phyloP scores from a whole-genome alignment of 495 filamentous ascomycete genomes.

The Poronia punctata region DNA sequence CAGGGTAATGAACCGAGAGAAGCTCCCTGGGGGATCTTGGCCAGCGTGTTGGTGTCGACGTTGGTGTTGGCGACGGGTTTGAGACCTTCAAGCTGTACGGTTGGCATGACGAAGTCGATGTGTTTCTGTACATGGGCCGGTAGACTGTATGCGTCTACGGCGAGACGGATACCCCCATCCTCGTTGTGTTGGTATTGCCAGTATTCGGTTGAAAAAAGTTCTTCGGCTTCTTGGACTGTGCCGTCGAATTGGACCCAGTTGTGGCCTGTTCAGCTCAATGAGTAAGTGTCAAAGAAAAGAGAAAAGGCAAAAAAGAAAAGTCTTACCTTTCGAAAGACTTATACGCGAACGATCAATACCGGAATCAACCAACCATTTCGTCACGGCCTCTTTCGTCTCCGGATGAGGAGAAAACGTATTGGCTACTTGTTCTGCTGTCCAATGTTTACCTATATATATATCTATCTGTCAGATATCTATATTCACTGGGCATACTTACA shows the following conservation, averaged over 20 bases:
- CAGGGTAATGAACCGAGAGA: slow-evolving; percentile 25
- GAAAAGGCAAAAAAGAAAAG: background rate
- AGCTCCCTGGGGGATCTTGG: background rate
- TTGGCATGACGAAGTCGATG: slow-evolving; percentile 26
- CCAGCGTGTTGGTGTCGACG: background rate
- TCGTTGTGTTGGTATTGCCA: slow-evolving; percentile 43
- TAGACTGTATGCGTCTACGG: slow-evolving; percentile 33
- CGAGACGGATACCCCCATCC: slow-evolving; percentile 39
- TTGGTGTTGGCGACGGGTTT: slow-evolving; percentile 8
- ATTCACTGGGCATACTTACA: background rate
- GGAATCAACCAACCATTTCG: slow-evolving; percentile 9
- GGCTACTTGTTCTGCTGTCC: slow-evolving; percentile 11
- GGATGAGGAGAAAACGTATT: slow-evolving; percentile 8
- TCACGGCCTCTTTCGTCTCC: slow-evolving; percentile 11
- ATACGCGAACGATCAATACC: slow-evolving; percentile 6
- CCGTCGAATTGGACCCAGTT: slow-evolving; percentile 48
- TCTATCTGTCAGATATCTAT: background rate
- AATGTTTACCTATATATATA: slow-evolving; percentile 9
- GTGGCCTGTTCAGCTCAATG: no score
- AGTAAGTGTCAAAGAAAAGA: no score
- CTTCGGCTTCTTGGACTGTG: slow-evolving; percentile 44
- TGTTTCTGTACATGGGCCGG: slow-evolving; percentile 16
- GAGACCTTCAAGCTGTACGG: slow-evolving; percentile 23
- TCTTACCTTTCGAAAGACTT: slow-evolving; percentile 6
- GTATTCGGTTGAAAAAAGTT: slow-evolving; percentile 49